Evolutionary conservation across 345 rosid species (phyloP).

Genomic region (Gossypium longicalyx): DNA sequence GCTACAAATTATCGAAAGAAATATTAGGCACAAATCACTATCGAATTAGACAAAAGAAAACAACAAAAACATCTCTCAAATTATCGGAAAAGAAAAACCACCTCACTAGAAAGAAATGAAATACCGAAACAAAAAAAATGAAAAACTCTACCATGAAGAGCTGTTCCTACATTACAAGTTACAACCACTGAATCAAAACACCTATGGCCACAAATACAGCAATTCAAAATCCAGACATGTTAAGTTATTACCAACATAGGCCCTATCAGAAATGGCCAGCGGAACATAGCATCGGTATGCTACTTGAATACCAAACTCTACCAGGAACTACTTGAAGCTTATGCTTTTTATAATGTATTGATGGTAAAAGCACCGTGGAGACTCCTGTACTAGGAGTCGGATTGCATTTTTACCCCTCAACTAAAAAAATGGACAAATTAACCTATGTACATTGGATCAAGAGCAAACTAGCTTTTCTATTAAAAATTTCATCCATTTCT

Average conservation of each 20-base stretch:
- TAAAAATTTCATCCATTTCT: too few species aligned
- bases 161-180: neutral
- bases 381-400: too few species aligned
- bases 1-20: constrained; percentile 33
- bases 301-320: constrained; percentile 21
- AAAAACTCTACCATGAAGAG: neutral
- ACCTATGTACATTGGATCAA: too few species aligned
- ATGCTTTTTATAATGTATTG: neutral
- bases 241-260: neutral
- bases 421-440: too few species aligned
- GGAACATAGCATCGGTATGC: constrained; percentile 15
- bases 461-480: too few species aligned
- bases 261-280: constrained; percentile 3
- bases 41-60: neutral
- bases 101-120: neutral
- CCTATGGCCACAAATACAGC: too few species aligned
- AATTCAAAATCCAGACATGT: constrained; percentile 19
- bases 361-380: too few species aligned
- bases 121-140: neutral
- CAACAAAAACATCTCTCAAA: neutral
- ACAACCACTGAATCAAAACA: too few species aligned
- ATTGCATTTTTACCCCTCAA: too few species aligned
- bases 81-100: neutral
- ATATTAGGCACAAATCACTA: neutral
- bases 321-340: neutral